Percentiles rank a stretch among this genome's conserved stretches.
Conservation (phyloP, 2,329 filamentous ascomycete species). For the Colletotrichum horii region DNA sequence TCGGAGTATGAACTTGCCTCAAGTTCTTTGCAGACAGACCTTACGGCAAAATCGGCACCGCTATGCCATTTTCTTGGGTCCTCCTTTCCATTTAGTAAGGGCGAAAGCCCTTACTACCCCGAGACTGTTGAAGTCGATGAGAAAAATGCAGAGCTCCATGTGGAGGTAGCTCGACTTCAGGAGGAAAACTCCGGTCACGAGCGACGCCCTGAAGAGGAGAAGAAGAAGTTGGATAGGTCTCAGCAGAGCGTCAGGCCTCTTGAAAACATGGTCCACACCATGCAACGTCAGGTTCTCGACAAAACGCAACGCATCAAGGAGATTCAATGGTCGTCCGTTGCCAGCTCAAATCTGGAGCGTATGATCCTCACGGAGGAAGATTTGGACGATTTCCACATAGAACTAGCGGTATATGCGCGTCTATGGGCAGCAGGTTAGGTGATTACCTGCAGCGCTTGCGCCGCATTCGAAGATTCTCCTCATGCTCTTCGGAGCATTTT, state of each 20-base stretch:
- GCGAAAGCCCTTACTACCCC: background rate
- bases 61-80: background rate
- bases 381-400: background rate
- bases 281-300: background rate
- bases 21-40: background rate
- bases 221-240: background rate
- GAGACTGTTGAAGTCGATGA: background rate
- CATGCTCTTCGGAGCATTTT: background rate
- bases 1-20: background rate
- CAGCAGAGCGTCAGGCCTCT: background rate
- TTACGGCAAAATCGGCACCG: background rate
- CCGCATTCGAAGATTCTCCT: background rate
- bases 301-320: background rate
- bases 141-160: background rate
- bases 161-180: background rate
- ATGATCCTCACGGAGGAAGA: background rate
- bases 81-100: background rate
- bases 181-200: background rate
- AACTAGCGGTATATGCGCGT: background rate
- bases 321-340: background rate
- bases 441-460: background rate
- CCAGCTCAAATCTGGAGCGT: background rate
- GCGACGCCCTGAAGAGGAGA: background rate
- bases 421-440: background rate
- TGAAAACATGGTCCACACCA: background rate